Conservation (phyloP, 2,329 filamentous ascomycete species). For the Calonectria hawksworthii region DNA sequence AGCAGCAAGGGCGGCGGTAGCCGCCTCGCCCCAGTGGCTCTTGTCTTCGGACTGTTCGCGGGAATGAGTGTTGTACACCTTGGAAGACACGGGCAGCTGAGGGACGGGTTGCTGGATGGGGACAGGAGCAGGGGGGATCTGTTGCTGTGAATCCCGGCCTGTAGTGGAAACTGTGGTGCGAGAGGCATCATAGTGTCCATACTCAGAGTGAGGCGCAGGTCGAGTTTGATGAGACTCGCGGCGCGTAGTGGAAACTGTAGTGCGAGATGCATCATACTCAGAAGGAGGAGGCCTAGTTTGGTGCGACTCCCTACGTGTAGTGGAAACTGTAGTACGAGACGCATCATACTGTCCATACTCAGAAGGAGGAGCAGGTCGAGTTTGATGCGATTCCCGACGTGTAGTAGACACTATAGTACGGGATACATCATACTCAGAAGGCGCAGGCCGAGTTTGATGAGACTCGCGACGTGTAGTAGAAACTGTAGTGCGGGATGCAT, state of each 20-base stretch:
- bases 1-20: constrained; percentile 63
- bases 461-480: background rate
- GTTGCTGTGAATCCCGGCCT: constrained; percentile 55
- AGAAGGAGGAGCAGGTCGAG: constrained; percentile 62
- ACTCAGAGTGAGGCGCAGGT: too few relatives aligned
- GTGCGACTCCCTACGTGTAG: background rate
- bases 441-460: too few relatives aligned
- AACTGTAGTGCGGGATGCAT: background rate
- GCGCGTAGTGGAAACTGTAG: background rate
- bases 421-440: constrained; percentile 16
- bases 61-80: constrained; percentile 70
- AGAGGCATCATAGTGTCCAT: constrained; percentile 28
- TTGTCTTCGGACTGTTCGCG: constrained; percentile 54
- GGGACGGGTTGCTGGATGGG: constrained; percentile 90
- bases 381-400: constrained; percentile 55
- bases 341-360: background rate
- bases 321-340: background rate
- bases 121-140: constrained; percentile 69
- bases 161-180: constrained; percentile 63
- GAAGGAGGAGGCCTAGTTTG: background rate
- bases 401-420: constrained; percentile 63
- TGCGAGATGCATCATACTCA: background rate
- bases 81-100: constrained; percentile 77
- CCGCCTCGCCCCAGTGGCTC: constrained; percentile 56
- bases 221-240: too few relatives aligned